Conservation (phyloP, 1,139 yeast genomes). For the Candida mesenterica region DNA sequence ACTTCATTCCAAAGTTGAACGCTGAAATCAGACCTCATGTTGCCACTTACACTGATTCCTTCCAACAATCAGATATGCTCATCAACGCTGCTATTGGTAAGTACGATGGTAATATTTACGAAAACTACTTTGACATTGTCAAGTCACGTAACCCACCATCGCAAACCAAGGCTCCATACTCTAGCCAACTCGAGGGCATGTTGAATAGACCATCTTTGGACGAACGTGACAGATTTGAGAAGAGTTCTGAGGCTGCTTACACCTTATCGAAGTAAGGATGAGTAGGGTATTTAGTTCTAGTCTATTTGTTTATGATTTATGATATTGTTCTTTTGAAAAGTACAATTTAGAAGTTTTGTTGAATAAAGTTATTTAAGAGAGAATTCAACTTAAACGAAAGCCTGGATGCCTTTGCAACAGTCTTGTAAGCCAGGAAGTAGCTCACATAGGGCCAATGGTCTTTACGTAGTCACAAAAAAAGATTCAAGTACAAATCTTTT, state of each 20-base stretch:
- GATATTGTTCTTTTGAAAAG: conserved; percentile 11
- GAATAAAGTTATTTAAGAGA: neutral
- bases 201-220: conserved; percentile 51
- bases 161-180: conserved; percentile 60
- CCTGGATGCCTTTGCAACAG: too few relatives aligned
- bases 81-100: conserved; percentile 84
- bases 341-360: neutral
- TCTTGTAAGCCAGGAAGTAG: too few relatives aligned
- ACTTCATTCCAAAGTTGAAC: conserved; percentile 44
- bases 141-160: conserved; percentile 53
- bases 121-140: conserved; percentile 61
- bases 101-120: conserved; percentile 84
- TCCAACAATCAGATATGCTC: conserved; percentile 80
- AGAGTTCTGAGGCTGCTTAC: conserved; percentile 38
- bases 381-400: too few relatives aligned
- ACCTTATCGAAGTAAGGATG: conserved; percentile 22
- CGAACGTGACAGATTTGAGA: conserved; percentile 50
- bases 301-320: conserved; percentile 5
- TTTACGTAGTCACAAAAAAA: neutral
- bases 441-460: too few relatives aligned
- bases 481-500: conserved; percentile 1
- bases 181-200: conserved; percentile 48
- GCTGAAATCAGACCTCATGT: conserved; percentile 63
- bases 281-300: conserved; percentile 1
- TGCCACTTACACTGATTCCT: conserved; percentile 84